Evolutionary conservation across 2,329 filamentous ascomycete genomes (phyloP).

Genomic region (Chalaropsis thielavioides): DNA sequence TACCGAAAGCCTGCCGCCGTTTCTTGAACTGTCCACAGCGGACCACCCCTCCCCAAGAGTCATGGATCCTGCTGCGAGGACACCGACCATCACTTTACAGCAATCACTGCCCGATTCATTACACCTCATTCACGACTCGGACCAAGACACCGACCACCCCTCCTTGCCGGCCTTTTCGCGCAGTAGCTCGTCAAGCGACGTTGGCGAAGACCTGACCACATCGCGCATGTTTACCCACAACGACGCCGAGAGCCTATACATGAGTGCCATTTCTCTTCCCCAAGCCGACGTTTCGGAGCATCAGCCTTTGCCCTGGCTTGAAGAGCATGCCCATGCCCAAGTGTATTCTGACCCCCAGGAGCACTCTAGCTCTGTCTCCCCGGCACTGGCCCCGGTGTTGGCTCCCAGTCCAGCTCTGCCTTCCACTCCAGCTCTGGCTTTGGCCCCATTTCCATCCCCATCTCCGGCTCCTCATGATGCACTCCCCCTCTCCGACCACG

Average conservation of each 20-base stretch:
- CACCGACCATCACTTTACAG: neutral
- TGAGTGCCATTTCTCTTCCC: conserved; percentile 51
- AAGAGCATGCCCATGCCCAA: neutral
- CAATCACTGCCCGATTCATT: conserved; percentile 5
- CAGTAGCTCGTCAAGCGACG: conserved; percentile 19
- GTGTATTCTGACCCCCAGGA: neutral
- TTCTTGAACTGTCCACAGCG: neutral
- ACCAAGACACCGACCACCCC: neutral
- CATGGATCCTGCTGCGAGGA: neutral
- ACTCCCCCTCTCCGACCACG: neutral
- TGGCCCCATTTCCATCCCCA: neutral
- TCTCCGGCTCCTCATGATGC: neutral
- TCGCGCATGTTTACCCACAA: conserved; percentile 65
- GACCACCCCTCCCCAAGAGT: neutral
- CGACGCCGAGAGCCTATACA: conserved; percentile 76
- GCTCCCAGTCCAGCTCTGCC: neutral
- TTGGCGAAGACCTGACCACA: conserved; percentile 38
- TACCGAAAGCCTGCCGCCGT: conserved; percentile 9
- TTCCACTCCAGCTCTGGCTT: neutral
- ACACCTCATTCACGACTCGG: conserved; percentile 7
- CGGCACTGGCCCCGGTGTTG: neutral
- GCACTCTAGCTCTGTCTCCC: neutral
- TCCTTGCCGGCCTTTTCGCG: neutral
- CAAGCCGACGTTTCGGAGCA: conserved; percentile 20
- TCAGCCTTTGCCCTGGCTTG: neutral